phyloP scores from a whole-genome alignment of 768 basidiomycete species.

The Cystobasidium ongulense region DNA sequence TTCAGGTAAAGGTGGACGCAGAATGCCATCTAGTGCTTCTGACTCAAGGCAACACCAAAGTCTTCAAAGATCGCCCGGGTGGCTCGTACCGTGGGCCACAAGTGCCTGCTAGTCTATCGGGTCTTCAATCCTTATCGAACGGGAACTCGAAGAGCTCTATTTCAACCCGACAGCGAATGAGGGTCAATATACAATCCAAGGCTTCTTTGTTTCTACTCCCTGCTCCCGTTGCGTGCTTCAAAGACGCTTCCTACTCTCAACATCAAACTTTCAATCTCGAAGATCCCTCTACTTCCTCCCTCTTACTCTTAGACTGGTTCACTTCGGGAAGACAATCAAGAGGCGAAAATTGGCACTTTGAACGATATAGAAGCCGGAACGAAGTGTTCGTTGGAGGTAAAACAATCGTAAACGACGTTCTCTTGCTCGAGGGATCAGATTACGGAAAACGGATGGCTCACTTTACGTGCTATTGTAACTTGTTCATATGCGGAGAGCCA shows the following conservation, averaged over 20 bases:
- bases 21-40: constrained; percentile 29
- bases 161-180: constrained; percentile 58
- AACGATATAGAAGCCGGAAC: constrained; percentile 73
- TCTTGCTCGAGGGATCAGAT: constrained; percentile 57
- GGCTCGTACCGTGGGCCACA: not conserved
- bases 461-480: constrained; percentile 81
- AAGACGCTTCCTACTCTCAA: constrained; percentile 71
- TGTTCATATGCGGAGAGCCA: constrained; percentile 68
- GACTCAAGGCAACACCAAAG: constrained; percentile 30
- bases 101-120: not conserved
- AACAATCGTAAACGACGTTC: constrained; percentile 65
- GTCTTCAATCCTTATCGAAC: not conserved
- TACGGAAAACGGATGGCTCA: constrained; percentile 55
- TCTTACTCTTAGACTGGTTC: constrained; percentile 79
- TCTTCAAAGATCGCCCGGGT: constrained; percentile 13
- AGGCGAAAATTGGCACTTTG: constrained; percentile 84
- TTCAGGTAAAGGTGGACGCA: not conserved
- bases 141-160: not conserved
- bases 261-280: constrained; percentile 67
- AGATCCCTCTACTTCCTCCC: constrained; percentile 51
- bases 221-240: constrained; percentile 88
- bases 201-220: constrained; percentile 72
- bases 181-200: constrained; percentile 52
- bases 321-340: constrained; percentile 75
- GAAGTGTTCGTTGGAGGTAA: constrained; percentile 63